These are phyloP conservation scores for Scheffersomyces cryptocercus DNA, from an alignment of 1,139 yeast species.

Conservation along the genomic window DNA sequence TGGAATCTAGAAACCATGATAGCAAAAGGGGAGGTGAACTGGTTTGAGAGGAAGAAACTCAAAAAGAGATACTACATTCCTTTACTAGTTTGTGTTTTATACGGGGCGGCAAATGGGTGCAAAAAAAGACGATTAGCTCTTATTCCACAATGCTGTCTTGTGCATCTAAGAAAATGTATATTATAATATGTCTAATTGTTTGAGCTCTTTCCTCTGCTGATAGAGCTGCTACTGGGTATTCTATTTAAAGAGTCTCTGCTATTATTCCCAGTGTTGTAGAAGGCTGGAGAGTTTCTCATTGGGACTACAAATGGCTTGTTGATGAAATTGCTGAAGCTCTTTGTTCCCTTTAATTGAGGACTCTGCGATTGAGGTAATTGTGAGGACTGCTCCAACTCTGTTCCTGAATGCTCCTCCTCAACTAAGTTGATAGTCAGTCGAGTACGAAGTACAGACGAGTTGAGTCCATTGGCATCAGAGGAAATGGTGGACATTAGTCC, in stretches of 20 bases:
- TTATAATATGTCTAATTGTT: not conserved
- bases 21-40: no score
- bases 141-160: no score
- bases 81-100: no score
- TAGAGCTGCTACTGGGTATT: conserved; percentile 20
- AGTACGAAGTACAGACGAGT: conserved; percentile 29
- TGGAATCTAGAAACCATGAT: no score
- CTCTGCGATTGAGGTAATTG: not conserved
- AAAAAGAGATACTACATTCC: no score
- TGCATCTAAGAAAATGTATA: no score
- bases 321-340: conserved; percentile 27
- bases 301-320: conserved; percentile 40
- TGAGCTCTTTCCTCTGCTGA: conserved; percentile 13
- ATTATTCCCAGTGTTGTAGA: conserved; percentile 22
- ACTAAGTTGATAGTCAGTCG: conserved; percentile 40
- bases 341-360: conserved; percentile 7
- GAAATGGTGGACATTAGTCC: conserved; percentile 24
- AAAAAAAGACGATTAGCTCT: no score
- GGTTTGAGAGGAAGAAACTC: no score
- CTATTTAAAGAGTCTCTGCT: conserved; percentile 33
- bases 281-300: conserved; percentile 19
- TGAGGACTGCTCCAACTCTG: not conserved
- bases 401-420: conserved; percentile 17
- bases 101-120: no score
- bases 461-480: conserved; percentile 14